Base-by-base conservation (phyloP, 2,329 filamentous ascomycete genomes). In the Ascochyta koolunga region DNA sequence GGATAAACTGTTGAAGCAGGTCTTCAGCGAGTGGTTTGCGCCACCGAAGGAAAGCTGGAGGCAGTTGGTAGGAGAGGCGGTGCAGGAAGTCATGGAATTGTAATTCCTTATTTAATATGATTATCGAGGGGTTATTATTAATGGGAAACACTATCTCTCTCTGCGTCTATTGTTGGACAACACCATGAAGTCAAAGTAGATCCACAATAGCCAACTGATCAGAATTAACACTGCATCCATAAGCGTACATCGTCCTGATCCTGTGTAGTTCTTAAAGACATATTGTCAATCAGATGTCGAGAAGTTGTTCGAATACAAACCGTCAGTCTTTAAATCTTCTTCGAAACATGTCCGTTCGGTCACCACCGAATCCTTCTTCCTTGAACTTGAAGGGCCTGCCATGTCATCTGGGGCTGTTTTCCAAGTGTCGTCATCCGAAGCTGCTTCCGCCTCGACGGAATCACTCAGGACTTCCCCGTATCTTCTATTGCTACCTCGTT, bases 21-120 rank as follows among this genome's bases (percentile, higher is more conserved):
- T 86, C 3, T 91, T 96, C 66, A 73, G 74, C 44, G 82, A 85
- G 62, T 91, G 86, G 66, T 89, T 89, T 68, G 86, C 88, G 6
- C 72, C 77, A 1, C 39, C 51, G 9, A 56, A 62, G 52, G 59
- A 44, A 22, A 50, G 50, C 22, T 60, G 52, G 64, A 37, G 44
- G 19, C 33, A 45, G n/a, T 8, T 32, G 2, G 35, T 42, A 9
- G 60, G 71, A 42, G 67, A 71, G 35, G 22, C 64, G 3, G n/a
- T n/a, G n/a, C n/a, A n/a, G n/a, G n/a, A n/a, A n/a, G n/a, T n/a
- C n/a, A 50, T 69, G 8, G 70, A 73, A 52, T 52, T 73, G 58
- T 73, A 63, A 44, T 40, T 24, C 13, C 8, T 19, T 31, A 35
- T 33, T 5, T 33, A 16, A 33, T 33, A 3, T 16, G 10, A 16